Evolutionary conservation across 768 basidiomycete genomes (phyloP).

Genomic region (Leccinum ochraceum): DNA sequence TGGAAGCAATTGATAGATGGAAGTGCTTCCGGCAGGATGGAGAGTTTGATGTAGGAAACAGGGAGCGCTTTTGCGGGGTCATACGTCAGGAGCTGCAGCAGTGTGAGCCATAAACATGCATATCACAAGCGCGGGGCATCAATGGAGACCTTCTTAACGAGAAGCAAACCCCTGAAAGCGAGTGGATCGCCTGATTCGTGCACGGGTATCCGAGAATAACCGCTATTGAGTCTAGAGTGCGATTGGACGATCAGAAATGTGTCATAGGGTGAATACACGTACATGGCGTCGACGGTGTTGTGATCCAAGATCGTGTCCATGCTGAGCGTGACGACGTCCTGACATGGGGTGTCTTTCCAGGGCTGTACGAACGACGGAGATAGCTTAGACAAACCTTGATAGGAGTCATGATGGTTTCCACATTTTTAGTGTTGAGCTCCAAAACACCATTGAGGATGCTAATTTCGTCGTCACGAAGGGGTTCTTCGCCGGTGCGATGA

Average conservation of each 20-base stretch:
- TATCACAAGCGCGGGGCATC: background rate
- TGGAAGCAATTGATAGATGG: conserved; percentile 94
- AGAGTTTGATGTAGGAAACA: conserved; percentile 73
- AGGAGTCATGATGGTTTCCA: conserved; percentile 80
- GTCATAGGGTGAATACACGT: conserved; percentile 24
- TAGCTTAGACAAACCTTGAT: conserved; percentile 48
- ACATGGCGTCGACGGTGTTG: conserved; percentile 75
- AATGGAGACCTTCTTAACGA: conserved; percentile 73
- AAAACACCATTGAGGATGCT: conserved; percentile 78
- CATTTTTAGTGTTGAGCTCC: conserved; percentile 75
- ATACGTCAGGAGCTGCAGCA: conserved; percentile 73
- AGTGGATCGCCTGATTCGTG: conserved; percentile 69
- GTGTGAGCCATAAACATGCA: conserved; percentile 8
- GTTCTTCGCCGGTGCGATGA: conserved; percentile 74
- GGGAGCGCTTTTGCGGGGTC: conserved; percentile 80
- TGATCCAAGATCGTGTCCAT: conserved; percentile 80
- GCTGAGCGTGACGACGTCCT: conserved; percentile 84
- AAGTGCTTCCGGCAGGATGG: conserved; percentile 85
- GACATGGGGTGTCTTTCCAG: background rate
- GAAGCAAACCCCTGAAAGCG: conserved; percentile 78
- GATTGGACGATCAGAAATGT: conserved; percentile 10
- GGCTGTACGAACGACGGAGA: background rate
- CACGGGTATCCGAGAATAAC: conserved; percentile 92
- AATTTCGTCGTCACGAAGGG: conserved; percentile 78
- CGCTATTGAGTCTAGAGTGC: conserved; percentile 59